phyloP scores from a whole-genome alignment of 495 filamentous ascomycete species.

The Sabuloglossum arenarium region DNA sequence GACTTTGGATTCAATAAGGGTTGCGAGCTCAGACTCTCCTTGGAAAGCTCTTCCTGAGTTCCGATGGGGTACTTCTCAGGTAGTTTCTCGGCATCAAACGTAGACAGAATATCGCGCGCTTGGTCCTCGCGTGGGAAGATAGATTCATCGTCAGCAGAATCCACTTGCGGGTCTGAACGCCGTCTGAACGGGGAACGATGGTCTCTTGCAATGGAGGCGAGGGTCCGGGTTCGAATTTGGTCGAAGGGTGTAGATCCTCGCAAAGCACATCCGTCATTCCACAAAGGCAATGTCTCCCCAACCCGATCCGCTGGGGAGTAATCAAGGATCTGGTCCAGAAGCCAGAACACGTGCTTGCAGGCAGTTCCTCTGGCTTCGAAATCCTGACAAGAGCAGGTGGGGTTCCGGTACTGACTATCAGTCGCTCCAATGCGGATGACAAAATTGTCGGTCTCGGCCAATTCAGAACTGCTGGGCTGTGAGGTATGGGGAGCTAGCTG shows the following conservation, averaged over 20 bases:
- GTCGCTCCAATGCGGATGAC: not conserved
- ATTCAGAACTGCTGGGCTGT: not conserved
- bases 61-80: slow-evolving; percentile 26
- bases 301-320: not conserved
- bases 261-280: slow-evolving; percentile 1
- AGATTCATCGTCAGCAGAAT: not conserved
- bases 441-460: not conserved
- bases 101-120: slow-evolving; percentile 28
- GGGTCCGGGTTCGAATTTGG: not conserved
- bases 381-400: not conserved
- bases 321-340: slow-evolving; percentile 1
- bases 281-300: not conserved
- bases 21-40: slow-evolving; percentile 22
- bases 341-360: slow-evolving; percentile 5
- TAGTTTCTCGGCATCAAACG: slow-evolving; percentile 22
- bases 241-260: not conserved
- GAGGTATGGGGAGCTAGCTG: not conserved
- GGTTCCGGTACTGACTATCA: not conserved
- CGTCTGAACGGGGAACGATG: not conserved
- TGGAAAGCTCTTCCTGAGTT: slow-evolving; percentile 12
- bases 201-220: not conserved
- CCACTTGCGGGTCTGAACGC: not conserved
- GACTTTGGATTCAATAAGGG: slow-evolving; percentile 19
- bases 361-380: not conserved
- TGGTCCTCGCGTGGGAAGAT: slow-evolving; percentile 2